Conservation (phyloP, 2,329 filamentous ascomycete species). For the Corynespora cassiicola region DNA sequence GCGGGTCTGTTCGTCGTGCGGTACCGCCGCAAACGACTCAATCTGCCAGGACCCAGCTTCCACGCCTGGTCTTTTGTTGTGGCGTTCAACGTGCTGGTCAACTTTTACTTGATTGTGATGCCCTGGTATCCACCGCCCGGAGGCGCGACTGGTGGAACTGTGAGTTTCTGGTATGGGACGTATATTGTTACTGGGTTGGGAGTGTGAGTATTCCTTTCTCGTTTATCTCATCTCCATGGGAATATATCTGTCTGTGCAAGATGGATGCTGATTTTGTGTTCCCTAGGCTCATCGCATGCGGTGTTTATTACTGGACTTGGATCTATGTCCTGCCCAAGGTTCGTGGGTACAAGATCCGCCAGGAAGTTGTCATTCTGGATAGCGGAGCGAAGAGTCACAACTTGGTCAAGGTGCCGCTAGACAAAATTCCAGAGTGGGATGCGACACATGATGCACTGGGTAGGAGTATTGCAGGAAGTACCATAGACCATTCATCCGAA, state of each 20-base stretch:
- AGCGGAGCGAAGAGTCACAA: conserved; percentile 56
- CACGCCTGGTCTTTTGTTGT: conserved; percentile 65
- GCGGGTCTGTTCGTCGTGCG: conserved; percentile 66
- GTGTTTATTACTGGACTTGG: conserved; percentile 65
- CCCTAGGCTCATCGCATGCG: conserved; percentile 60
- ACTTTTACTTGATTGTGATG: conserved; percentile 69
- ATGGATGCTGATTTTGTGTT: conserved; percentile 3
- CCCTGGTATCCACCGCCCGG: conserved; percentile 72
- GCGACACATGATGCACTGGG: conserved; percentile 59
- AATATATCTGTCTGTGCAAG: too few relatives aligned
- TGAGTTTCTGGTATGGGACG: conserved; percentile 76
- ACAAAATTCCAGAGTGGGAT: conserved; percentile 64
- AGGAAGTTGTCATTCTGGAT: conserved; percentile 61
- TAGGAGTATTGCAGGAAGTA: too few relatives aligned
- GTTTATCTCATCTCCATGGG: too few relatives aligned
- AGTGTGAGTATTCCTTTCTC: conserved; percentile 59
- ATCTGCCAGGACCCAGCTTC: conserved; percentile 60
- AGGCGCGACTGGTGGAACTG: conserved; percentile 66
- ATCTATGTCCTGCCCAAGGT: conserved; percentile 62
- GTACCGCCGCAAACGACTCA: conserved; percentile 58
- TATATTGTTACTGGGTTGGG: conserved; percentile 69
- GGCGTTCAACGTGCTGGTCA: conserved; percentile 65
- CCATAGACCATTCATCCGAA: too few relatives aligned
- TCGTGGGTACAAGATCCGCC: conserved; percentile 62
- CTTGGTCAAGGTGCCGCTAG: conserved; percentile 62